These are phyloP conservation scores for Cenchrus americanus DNA, from an alignment of 176 grass and related monocot genomes.

Conservation along the genomic window DNA sequence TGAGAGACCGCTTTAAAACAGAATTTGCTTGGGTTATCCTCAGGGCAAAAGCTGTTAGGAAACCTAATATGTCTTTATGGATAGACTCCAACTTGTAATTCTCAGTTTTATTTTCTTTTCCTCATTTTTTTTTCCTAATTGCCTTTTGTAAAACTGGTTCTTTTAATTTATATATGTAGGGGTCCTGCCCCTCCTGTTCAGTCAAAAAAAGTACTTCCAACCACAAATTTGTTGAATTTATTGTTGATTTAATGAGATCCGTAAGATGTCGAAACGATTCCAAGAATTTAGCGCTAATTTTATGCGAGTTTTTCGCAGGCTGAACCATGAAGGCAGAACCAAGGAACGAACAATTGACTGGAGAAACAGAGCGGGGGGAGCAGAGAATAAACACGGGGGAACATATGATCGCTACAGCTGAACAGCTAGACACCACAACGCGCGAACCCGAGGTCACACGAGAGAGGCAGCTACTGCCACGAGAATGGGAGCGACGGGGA, in stretches of 20 bases:
- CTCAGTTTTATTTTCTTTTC: too few relatives aligned
- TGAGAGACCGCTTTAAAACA: too few relatives aligned
- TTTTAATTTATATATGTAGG: too few relatives aligned
- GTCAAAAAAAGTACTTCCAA: too few relatives aligned
- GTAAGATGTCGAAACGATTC: neutral
- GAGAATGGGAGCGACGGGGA: constrained; percentile 60
- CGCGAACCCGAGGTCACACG: neutral
- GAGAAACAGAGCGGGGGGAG: neutral
- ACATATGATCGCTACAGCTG: constrained; percentile 3
- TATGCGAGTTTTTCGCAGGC: constrained; percentile 13
- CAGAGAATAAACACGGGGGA: constrained; percentile 22
- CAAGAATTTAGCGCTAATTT: constrained; percentile 17
- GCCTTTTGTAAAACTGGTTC: too few relatives aligned
- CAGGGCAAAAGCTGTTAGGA: too few relatives aligned
- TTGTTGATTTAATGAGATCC: neutral
- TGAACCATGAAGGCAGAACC: constrained; percentile 5
- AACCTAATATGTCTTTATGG: too few relatives aligned
- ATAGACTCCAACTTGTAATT: too few relatives aligned
- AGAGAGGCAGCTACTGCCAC: constrained; percentile 47
- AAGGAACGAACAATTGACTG: neutral
- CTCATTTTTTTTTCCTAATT: too few relatives aligned
- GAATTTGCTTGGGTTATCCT: too few relatives aligned
- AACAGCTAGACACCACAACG: constrained; percentile 14
- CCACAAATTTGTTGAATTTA: neutral
- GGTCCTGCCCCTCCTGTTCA: too few relatives aligned